These are phyloP conservation scores for Acacia concinna DNA, from an alignment of 331 rosid genomes.

Conservation along the genomic window DNA sequence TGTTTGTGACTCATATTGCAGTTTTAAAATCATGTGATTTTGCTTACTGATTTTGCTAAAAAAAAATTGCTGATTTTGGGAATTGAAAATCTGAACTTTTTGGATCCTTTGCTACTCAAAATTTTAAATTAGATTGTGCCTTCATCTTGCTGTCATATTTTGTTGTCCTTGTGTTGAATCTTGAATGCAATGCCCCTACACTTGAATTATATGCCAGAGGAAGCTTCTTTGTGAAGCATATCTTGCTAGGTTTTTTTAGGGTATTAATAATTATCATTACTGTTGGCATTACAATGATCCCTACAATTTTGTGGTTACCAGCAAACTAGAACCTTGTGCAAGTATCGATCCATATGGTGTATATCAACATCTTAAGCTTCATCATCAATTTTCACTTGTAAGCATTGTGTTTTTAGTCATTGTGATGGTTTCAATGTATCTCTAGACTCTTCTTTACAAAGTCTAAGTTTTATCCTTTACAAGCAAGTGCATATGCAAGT, in stretches of 20 bases:
- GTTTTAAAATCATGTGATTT: too few species aligned
- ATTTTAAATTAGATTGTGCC: too few species aligned
- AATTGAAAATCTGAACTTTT: too few species aligned
- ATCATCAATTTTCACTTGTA: conserved; percentile 9
- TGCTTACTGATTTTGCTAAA: too few species aligned
- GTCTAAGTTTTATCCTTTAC: not conserved
- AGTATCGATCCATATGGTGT: not conserved
- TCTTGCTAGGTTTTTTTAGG: not conserved
- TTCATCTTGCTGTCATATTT: too few species aligned
- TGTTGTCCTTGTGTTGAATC: too few species aligned
- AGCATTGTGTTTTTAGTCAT: not conserved
- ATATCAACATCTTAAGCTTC: conserved; percentile 9
- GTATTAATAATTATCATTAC: not conserved
- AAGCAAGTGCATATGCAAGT: conserved; percentile 19
- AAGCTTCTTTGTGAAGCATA: too few species aligned
- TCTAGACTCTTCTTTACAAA: not conserved
- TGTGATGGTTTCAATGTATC: not conserved
- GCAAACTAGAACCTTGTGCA: not conserved
- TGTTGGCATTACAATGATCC: conserved; percentile 4
- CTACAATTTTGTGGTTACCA: not conserved
- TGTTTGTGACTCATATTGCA: too few species aligned
- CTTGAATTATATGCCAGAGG: too few species aligned
- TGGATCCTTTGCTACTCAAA: too few species aligned
- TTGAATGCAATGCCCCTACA: too few species aligned
- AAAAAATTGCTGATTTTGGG: too few species aligned